These are phyloP conservation scores for Calonectria ilicicola DNA, from an alignment of 2,329 filamentous ascomycete species.

Conservation along the genomic window DNA sequence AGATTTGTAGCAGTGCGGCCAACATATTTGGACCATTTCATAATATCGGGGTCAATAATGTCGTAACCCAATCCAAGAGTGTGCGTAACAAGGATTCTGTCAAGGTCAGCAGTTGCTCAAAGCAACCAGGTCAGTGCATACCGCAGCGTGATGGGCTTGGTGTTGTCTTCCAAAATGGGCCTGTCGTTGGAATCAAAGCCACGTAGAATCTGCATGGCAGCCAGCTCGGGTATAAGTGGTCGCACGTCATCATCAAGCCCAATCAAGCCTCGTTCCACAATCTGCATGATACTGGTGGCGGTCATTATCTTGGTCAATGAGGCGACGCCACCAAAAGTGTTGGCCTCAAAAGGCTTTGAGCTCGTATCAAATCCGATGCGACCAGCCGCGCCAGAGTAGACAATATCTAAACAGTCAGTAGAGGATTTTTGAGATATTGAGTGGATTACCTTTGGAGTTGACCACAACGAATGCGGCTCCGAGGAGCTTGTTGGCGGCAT, in stretches of 20 bases:
- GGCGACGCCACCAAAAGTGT: conserved; percentile 53
- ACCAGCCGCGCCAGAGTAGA: conserved; percentile 53
- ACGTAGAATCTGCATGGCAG: conserved; percentile 48
- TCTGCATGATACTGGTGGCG: conserved; percentile 51
- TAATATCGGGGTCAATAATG: conserved; percentile 51
- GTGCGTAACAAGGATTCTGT: conserved; percentile 60
- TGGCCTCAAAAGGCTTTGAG: conserved; percentile 45
- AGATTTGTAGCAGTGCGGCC: conserved; percentile 49
- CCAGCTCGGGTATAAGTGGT: conserved; percentile 49
- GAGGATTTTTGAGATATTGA: too few species aligned
- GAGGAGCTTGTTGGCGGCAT: conserved; percentile 49
- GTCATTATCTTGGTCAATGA: conserved; percentile 60
- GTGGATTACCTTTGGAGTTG: conserved; percentile 49
- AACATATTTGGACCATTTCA: conserved; percentile 52
- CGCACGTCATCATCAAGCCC: conserved; percentile 53
- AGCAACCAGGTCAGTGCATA: conserved; percentile 21
- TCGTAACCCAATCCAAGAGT: conserved; percentile 61
- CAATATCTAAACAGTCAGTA: conserved; percentile 38
- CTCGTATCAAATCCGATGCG: conserved; percentile 45
- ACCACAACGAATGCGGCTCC: conserved; percentile 52
- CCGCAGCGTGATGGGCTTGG: conserved; percentile 53
- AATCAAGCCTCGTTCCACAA: conserved; percentile 51
- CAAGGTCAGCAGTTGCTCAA: neutral
- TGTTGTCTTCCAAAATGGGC: conserved; percentile 53
- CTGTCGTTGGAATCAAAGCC: conserved; percentile 50